Conservation (phyloP, 768 basidiomycete species). For the Butyriboletus loyo region DNA sequence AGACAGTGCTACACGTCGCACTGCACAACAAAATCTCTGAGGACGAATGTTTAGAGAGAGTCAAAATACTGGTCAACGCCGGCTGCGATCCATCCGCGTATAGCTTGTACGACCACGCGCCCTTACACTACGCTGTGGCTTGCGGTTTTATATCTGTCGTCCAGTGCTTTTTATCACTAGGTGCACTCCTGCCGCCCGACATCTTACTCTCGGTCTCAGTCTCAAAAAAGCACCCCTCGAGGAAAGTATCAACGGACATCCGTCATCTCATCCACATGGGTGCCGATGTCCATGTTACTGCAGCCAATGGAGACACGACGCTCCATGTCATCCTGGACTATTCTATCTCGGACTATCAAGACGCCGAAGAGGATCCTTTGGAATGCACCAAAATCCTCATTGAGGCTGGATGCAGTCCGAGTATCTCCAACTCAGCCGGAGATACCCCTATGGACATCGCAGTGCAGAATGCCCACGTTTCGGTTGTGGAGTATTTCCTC, state of each 20-base stretch:
- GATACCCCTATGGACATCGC: background rate
- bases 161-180: background rate
- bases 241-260: background rate
- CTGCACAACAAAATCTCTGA: background rate
- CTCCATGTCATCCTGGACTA: background rate
- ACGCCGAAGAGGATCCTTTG: background rate
- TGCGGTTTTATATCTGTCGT: background rate
- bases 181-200: background rate
- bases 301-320: background rate
- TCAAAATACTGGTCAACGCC: background rate
- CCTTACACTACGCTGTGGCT: background rate
- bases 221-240: background rate
- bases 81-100: background rate
- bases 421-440: background rate
- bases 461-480: background rate
- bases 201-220: background rate
- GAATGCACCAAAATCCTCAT: background rate
- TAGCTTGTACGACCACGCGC: background rate
- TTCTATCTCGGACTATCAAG: background rate
- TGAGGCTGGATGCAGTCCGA: background rate
- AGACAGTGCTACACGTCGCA: background rate
- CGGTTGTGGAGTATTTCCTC: background rate
- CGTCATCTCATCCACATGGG: background rate
- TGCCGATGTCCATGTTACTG: background rate
- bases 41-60: background rate